Evolutionary conservation across 768 basidiomycete genomes (phyloP).

Genomic region (Leucocoprinus leucothites): DNA sequence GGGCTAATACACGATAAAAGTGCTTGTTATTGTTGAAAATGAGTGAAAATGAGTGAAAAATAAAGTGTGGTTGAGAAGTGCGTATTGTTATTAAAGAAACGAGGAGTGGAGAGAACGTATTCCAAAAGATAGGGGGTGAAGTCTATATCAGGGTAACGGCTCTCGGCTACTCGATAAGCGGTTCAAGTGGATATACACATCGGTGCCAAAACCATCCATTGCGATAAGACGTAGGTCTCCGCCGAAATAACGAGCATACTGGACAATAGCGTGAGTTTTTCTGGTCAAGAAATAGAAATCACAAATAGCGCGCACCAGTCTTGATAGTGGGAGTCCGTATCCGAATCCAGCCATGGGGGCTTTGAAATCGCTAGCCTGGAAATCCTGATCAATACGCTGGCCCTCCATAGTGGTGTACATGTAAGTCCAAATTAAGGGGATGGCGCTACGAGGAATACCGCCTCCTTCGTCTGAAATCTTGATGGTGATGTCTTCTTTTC

Average conservation of each 20-base stretch:
- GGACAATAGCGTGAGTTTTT: slow-evolving; percentile 2
- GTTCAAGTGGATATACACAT: slow-evolving; percentile 92
- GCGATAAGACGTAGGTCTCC: slow-evolving; percentile 91
- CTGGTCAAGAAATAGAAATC: slow-evolving; percentile 2
- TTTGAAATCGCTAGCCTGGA: slow-evolving; percentile 86
- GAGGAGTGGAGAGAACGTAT: neutral
- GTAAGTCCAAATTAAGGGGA: slow-evolving; percentile 98
- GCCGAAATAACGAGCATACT: slow-evolving; percentile 96
- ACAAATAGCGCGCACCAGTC: slow-evolving; percentile 61
- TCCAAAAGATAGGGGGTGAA: neutral
- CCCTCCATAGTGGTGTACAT: slow-evolving; percentile 91
- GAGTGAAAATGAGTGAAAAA: too few species aligned
- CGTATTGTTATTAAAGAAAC: too few species aligned
- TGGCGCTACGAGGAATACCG: slow-evolving; percentile 83
- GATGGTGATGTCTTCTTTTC: slow-evolving; percentile 98
- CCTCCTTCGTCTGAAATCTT: slow-evolving; percentile 99
- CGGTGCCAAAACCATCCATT: slow-evolving; percentile 98
- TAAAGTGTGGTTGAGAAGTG: too few species aligned
- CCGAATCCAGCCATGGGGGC: slow-evolving; percentile 98
- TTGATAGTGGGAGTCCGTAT: slow-evolving; percentile 91
- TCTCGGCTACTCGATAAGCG: slow-evolving; percentile 79
- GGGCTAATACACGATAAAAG: too few species aligned
- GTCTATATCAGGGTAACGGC: slow-evolving; percentile 52
- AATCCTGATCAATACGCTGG: slow-evolving; percentile 71
- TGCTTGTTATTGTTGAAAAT: too few species aligned